phyloP scores from a whole-genome alignment of 2,329 filamentous ascomycete species.

The Nectriaceae sp. region DNA sequence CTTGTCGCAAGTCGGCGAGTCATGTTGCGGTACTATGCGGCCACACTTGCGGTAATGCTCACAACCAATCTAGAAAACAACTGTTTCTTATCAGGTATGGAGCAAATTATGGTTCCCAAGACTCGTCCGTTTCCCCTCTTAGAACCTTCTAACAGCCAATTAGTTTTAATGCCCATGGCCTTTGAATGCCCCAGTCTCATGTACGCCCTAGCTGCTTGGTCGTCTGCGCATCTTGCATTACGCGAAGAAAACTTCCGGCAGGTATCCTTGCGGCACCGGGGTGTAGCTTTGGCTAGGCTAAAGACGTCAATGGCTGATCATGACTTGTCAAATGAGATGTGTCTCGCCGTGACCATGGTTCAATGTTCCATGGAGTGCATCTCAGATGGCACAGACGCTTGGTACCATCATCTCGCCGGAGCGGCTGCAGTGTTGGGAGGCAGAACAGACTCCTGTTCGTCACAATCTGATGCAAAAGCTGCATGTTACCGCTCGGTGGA shows the following conservation, averaged over 20 bases:
- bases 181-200: slow-evolving; percentile 20
- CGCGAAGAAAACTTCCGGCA: slow-evolving; percentile 13
- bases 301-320: slow-evolving; percentile 11
- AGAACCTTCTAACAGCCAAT: background rate
- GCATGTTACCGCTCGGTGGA: slow-evolving; percentile 9
- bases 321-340: slow-evolving; percentile 18
- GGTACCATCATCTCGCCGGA: slow-evolving; percentile 21
- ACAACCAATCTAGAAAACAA: slow-evolving; percentile 20
- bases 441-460: background rate
- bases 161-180: slow-evolving; percentile 23
- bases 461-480: background rate
- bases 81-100: slow-evolving; percentile 19
- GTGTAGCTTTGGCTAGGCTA: slow-evolving; percentile 13
- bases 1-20: slow-evolving; percentile 12
- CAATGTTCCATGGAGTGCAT: slow-evolving; percentile 26
- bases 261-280: slow-evolving; percentile 17
- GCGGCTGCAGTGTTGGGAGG: slow-evolving; percentile 11
- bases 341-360: slow-evolving; percentile 22
- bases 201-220: slow-evolving; percentile 21
- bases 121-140: too few species aligned
- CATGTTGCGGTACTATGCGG: slow-evolving; percentile 20
- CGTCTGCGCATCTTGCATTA: slow-evolving; percentile 21
- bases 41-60: slow-evolving; percentile 12
- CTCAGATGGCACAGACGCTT: slow-evolving; percentile 14
- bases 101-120: too few species aligned